Evolutionary conservation across 768 basidiomycete species (phyloP).

Genomic region (Coprinopsis sp.): DNA sequence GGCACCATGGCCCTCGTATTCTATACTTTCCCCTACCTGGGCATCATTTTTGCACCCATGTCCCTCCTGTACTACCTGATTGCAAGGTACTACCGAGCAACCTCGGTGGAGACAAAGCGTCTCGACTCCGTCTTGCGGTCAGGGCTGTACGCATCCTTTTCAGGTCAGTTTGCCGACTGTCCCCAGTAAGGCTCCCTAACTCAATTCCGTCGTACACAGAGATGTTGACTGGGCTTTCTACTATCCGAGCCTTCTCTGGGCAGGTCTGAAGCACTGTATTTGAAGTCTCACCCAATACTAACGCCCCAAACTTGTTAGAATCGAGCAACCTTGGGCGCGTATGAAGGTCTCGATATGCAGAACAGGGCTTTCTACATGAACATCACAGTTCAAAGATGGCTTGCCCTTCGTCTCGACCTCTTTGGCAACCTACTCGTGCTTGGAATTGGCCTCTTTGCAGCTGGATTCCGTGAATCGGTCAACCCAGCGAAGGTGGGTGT

Average conservation of each 20-base stretch:
- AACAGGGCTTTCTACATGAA: conserved; percentile 65
- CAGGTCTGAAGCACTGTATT: too few relatives aligned
- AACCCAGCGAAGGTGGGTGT: conserved; percentile 46
- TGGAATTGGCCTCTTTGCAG: conserved; percentile 67
- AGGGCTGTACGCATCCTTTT: conserved; percentile 50
- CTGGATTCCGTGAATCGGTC: conserved; percentile 47
- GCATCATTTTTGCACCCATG: conserved; percentile 57
- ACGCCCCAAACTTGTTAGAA: too few relatives aligned
- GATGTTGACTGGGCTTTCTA: conserved; percentile 58
- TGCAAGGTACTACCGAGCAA: conserved; percentile 53
- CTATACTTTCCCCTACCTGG: conserved; percentile 64
- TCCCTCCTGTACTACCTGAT: conserved; percentile 47
- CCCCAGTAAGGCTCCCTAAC: neutral
- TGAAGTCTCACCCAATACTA: neutral
- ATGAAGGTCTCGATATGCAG: conserved; percentile 51
- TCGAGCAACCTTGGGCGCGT: conserved; percentile 47
- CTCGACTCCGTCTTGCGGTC: conserved; percentile 62
- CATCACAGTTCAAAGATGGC: conserved; percentile 61
- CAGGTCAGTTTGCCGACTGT: conserved; percentile 33
- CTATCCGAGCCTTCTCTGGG: conserved; percentile 59
- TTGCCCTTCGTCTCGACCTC: conserved; percentile 58
- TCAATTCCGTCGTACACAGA: conserved; percentile 30
- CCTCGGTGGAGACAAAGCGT: conserved; percentile 62
- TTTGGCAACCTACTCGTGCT: conserved; percentile 65
- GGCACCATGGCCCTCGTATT: conserved; percentile 58